Conservation (phyloP, 345 rosid species). For the Syzygium oleosum region DNA sequence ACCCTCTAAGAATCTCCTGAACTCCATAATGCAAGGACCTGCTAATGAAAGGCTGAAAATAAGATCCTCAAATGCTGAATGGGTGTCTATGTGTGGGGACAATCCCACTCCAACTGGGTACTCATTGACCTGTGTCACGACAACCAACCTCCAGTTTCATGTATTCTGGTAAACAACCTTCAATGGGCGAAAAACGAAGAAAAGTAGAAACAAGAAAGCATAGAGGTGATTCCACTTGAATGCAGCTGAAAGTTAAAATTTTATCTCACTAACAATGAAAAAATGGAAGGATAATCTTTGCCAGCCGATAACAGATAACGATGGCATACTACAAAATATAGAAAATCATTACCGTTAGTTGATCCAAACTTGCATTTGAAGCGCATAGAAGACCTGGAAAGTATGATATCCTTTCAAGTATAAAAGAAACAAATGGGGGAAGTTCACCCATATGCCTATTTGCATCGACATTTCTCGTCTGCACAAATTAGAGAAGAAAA, state of each 20-base stretch:
- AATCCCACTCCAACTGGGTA: constrained; percentile 95
- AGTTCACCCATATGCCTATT: constrained; percentile 59
- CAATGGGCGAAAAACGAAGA: background rate
- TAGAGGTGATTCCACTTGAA: background rate
- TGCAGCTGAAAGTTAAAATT: background rate
- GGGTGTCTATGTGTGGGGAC: constrained; percentile 96
- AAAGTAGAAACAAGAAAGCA: background rate
- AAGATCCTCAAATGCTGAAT: constrained; percentile 87
- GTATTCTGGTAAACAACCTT: background rate
- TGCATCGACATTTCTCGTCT: constrained; percentile 83
- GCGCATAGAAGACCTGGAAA: constrained; percentile 29
- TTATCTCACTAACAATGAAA: background rate
- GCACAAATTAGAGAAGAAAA: background rate
- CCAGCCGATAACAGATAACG: background rate
- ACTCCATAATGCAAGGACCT: constrained; percentile 98
- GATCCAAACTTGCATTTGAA: constrained; percentile 48
- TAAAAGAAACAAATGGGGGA: constrained; percentile 60
- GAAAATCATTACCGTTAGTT: constrained; percentile 53
- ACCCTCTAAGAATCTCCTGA: constrained; percentile 61
- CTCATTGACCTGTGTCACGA: constrained; percentile 67
- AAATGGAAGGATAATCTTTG: background rate
- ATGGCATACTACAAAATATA: background rate
- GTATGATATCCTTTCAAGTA: constrained; percentile 46
- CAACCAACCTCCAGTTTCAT: background rate
- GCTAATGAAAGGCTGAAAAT: constrained; percentile 94